These are phyloP conservation scores for Hypoxylon sp. DNA, from an alignment of 2,329 filamentous ascomycete genomes.

Conservation along the genomic window DNA sequence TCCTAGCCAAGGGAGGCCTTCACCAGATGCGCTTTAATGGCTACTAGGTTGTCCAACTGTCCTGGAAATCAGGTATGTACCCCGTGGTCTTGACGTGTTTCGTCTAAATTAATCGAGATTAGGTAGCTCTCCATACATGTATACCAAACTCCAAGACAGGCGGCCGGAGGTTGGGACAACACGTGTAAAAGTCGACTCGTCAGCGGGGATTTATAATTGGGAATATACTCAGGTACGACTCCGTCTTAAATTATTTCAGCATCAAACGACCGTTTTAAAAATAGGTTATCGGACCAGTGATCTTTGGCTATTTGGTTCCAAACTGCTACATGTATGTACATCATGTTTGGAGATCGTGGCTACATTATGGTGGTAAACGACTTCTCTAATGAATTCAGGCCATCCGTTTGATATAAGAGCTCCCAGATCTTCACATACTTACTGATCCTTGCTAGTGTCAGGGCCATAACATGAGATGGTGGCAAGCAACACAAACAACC, in stretches of 20 bases:
- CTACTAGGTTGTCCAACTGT: background rate
- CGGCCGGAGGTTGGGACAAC: conserved; percentile 22
- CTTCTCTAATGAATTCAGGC: background rate
- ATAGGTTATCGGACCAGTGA: background rate
- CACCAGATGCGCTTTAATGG: background rate
- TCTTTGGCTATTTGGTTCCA: background rate
- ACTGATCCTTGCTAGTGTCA: conserved; percentile 9
- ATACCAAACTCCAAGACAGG: conserved; percentile 36
- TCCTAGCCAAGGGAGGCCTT: background rate
- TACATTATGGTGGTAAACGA: background rate
- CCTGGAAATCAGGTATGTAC: conserved; percentile 24
- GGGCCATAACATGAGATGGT: conserved; percentile 17
- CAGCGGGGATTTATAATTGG: conserved; percentile 18
- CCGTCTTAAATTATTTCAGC: background rate
- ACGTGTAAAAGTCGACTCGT: conserved; percentile 20
- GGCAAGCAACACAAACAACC: conserved; percentile 26
- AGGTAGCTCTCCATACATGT: conserved; percentile 9
- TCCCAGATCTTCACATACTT: background rate
- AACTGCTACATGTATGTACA: background rate
- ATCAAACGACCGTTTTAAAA: background rate
- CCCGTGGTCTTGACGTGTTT: conserved; percentile 32
- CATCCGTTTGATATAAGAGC: background rate
- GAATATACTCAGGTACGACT: conserved; percentile 4
- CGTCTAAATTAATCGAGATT: conserved; percentile 39
- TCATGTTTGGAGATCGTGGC: background rate